Evolutionary conservation across 805 yeast genomes (phyloP), one percentile per base, ranked within the genome.

Genomic region (Candida ipomoeae): DNA sequence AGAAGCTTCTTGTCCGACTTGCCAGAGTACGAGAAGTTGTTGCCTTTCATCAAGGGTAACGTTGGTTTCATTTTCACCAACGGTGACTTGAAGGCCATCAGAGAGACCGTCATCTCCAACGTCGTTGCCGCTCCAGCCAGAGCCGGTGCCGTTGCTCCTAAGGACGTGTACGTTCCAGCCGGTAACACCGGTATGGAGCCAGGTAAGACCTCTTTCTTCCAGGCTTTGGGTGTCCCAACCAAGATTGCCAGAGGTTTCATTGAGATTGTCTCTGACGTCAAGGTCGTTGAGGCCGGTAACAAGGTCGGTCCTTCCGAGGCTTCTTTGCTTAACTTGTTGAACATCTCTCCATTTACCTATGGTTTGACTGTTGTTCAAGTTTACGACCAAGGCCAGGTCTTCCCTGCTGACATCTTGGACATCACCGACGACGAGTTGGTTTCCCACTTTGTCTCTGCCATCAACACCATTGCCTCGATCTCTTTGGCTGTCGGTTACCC

Each of bases 111-210:
- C 68, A 70, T 87, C 64, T 75, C 87, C 69, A 94, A 94, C 91
- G 91, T 87, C 79, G 97, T 94, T 74, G 97, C 97, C 73, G 99
- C 99, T 70, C 99, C 99, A 79, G 99, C 99, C 71, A 91, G 91
- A 82, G 95, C 99, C 62, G 99, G 99, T 89, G 98, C 98, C 71
- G 73, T 89, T 73, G 97, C 99, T 70, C 98, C 98, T 77, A 86
- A 76, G 75, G 97, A 92, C 73, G 98, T 94, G 70, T 89, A 84
- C 86, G 87, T 94, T 65, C 96, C 96, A 74, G 98, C 98, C 68
- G 95, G 96, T 79, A 94, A 94, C 96, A 94, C 99, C 67, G 97
- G 98, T 87, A 91, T 94, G 96, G 99, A 94, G 83, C 99, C 99
- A 79, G 98, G 98, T 87, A 94, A 94, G 89, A 94, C 99, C 72